Evolutionary conservation across 2,329 filamentous ascomycete species (phyloP).

Genomic region (Ascocoryne sarcoides): DNA sequence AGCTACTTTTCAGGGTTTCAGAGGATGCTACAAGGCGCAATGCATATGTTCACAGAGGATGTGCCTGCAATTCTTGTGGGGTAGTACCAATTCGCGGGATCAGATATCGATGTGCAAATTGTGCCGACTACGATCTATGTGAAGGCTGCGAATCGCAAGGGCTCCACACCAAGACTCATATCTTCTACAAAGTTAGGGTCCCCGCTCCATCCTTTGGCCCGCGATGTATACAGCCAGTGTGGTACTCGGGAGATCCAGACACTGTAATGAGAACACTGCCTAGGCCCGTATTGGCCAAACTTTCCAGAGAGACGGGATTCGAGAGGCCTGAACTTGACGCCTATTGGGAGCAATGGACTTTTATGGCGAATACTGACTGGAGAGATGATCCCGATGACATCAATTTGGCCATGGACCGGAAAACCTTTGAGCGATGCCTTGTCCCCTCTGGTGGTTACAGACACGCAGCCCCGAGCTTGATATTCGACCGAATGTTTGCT

Average conservation of each 20-base stretch:
- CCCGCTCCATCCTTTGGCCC: slow-evolving; percentile 79
- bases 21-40: slow-evolving; percentile 85
- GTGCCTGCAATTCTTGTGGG: slow-evolving; percentile 84
- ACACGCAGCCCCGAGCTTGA: slow-evolving; percentile 73
- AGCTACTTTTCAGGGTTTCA: slow-evolving; percentile 81
- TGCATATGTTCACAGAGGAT: slow-evolving; percentile 85
- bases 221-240: slow-evolving; percentile 70
- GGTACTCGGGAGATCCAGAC: slow-evolving; percentile 82
- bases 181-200: slow-evolving; percentile 93
- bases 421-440: slow-evolving; percentile 86
- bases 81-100: slow-evolving; percentile 84
- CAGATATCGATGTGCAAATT: slow-evolving; percentile 91
- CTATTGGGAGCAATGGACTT: slow-evolving; percentile 94
- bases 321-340: slow-evolving; percentile 85
- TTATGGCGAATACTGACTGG: slow-evolving; percentile 82
- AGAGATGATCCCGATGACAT: slow-evolving; percentile 70
- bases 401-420: slow-evolving; percentile 77
- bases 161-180: slow-evolving; percentile 73
- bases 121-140: slow-evolving; percentile 91
- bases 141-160: slow-evolving; percentile 79
- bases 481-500: slow-evolving; percentile 92
- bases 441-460: slow-evolving; percentile 75
- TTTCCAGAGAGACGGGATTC: slow-evolving; percentile 65
- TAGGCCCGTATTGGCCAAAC: slow-evolving; percentile 54
- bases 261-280: slow-evolving; percentile 60